Percentiles rank a stretch among this genome's conserved stretches.
Evolutionary conservation across 1,284 basidiomycete genomes (phyloP).

Genomic region (Mycena sp.): DNA sequence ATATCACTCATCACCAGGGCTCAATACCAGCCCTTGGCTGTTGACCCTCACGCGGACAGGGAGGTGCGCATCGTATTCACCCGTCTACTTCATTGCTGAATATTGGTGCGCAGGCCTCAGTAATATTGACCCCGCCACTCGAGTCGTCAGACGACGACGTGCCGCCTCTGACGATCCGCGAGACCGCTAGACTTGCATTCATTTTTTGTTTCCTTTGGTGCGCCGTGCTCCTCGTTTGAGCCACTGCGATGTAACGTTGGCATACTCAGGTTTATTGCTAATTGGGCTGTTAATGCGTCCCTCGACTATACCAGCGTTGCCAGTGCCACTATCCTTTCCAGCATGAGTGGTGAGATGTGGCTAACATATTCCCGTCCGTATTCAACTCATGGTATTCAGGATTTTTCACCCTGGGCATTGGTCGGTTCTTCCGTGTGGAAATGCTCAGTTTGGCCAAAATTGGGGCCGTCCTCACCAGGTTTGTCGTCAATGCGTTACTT

Average conservation of each 20-base stretch:
- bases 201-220: conserved; percentile 85
- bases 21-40: conserved; percentile 43
- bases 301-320: conserved; percentile 90
- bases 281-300: conserved; percentile 88
- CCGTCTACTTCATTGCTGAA: neutral
- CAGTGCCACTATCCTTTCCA: conserved; percentile 89
- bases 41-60: conserved; percentile 37
- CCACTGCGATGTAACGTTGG: neutral
- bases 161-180: conserved; percentile 66
- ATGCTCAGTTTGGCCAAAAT: conserved; percentile 80
- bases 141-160: conserved; percentile 36
- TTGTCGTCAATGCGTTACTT: too few relatives aligned
- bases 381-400: conserved; percentile 56
- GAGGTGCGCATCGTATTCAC: conserved; percentile 10
- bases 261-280: conserved; percentile 73
- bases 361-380: neutral
- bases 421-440: conserved; percentile 88
- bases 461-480: conserved; percentile 86
- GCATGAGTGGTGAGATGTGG: conserved; percentile 82
- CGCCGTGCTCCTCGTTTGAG: neutral
- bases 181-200: conserved; percentile 83
- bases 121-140: neutral
- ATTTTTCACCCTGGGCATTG: conserved; percentile 93
- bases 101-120: neutral
- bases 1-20: conserved; percentile 3